phyloP scores from a whole-genome alignment of 257 asterid species.

The Petunia axillaris region DNA sequence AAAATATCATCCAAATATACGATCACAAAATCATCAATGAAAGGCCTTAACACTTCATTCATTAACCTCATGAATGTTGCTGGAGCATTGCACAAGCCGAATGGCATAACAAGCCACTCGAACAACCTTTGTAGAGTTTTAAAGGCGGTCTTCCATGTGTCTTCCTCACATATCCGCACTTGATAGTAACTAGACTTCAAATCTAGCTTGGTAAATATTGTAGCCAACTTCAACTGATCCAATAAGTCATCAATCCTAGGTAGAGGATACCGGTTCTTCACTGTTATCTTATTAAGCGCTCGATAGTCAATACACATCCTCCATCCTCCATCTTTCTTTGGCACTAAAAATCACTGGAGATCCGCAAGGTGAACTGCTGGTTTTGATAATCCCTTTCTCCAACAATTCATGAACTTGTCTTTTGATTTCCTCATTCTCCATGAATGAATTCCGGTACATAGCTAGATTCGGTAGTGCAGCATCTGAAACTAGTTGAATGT shows the following conservation, averaged over 20 bases:
- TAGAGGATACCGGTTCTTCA: not conserved
- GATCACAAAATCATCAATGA: not conserved
- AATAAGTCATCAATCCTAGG: not conserved
- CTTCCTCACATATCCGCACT: not conserved
- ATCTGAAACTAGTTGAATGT: not conserved
- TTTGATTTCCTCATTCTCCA: not conserved
- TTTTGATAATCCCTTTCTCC: not conserved
- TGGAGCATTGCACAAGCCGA: conserved; percentile 30
- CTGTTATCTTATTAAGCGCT: not conserved
- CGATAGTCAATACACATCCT: not conserved
- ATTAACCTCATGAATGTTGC: conserved; percentile 8
- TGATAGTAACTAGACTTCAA: not conserved
- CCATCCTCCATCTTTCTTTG: not conserved
- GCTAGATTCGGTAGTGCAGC: not conserved
- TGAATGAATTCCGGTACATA: not conserved
- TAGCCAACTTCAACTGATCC: not conserved
- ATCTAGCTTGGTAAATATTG: not conserved
- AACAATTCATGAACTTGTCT: not conserved
- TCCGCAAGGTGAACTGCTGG: not conserved
- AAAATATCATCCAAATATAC: conserved; percentile 32
- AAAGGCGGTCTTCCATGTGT: not conserved
- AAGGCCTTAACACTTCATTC: not conserved
- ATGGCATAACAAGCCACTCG: conserved; percentile 17
- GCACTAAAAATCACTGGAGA: not conserved
- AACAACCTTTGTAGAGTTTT: not conserved